A percentile compares a stretch with the other conserved stretches of the same genome.
These are phyloP conservation scores for Emergomyces orientalis DNA, from an alignment of 2,329 filamentous ascomycete species.

Conservation along the genomic window DNA sequence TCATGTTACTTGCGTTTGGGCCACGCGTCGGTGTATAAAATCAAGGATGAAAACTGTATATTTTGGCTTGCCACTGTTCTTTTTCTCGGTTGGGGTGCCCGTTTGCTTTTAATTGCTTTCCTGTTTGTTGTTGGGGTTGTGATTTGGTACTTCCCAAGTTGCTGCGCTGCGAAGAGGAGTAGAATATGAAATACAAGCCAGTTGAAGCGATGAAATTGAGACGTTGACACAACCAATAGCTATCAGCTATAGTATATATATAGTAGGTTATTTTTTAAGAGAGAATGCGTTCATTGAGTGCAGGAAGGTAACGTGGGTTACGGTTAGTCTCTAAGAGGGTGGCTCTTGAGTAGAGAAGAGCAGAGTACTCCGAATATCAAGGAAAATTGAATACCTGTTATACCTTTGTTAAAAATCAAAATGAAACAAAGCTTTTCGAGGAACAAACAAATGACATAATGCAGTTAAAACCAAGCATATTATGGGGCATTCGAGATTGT, in stretches of 20 bases:
- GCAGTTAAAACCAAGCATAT: not conserved
- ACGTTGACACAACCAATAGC: not conserved
- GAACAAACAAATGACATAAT: not conserved
- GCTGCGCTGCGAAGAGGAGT: not conserved
- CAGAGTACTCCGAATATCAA: not conserved
- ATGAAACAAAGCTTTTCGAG: conserved; percentile 1
- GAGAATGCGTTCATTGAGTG: not conserved
- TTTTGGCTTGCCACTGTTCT: not conserved
- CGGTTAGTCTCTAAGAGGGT: not conserved
- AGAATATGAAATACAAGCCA: not conserved
- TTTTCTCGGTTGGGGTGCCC: not conserved
- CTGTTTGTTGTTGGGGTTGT: not conserved
- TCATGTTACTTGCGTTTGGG: not conserved
- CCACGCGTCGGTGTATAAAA: not conserved
- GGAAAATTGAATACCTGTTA: not conserved
- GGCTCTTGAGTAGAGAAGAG: not conserved
- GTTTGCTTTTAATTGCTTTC: not conserved
- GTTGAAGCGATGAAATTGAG: not conserved
- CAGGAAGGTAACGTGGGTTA: not conserved
- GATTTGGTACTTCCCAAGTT: not conserved
- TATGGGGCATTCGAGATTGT: not conserved
- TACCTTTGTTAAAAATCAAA: conserved; percentile 1
- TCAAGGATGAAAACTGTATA: not conserved
- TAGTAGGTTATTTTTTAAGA: not conserved
- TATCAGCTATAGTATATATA: not conserved